These are phyloP conservation scores for Cryptococcus jaspeensis DNA, from an alignment of 1,284 basidiomycete species.

Conservation along the genomic window DNA sequence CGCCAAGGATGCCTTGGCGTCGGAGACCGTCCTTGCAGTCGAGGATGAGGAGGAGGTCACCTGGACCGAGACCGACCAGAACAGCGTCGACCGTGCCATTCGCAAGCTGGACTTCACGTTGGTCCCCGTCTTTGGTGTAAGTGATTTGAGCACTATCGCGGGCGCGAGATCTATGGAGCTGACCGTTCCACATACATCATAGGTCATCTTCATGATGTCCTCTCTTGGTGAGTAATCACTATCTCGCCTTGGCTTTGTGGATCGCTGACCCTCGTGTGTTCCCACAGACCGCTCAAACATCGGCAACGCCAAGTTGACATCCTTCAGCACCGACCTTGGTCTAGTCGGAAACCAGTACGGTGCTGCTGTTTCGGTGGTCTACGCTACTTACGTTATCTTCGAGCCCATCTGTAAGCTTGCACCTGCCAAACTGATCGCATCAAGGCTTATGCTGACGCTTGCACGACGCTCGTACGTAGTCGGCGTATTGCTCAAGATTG, in stretches of 20 bases:
- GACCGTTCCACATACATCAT: background rate
- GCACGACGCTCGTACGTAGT: background rate
- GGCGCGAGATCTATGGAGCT: background rate
- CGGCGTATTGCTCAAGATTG: background rate
- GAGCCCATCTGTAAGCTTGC: slow-evolving; percentile 7
- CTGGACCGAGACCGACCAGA: slow-evolving; percentile 1
- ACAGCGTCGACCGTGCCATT: background rate
- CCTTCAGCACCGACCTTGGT: background rate
- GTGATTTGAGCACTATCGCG: slow-evolving; percentile 1
- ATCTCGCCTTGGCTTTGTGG: background rate
- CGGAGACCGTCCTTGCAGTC: background rate
- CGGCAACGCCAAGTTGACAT: background rate
- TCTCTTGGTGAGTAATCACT: background rate
- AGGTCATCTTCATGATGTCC: slow-evolving; percentile 8
- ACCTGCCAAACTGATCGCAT: background rate
- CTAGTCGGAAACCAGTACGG: slow-evolving; percentile 6
- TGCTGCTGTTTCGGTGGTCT: slow-evolving; percentile 8
- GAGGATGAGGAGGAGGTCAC: background rate
- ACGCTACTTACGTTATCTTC: slow-evolving; percentile 14
- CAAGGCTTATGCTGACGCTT: background rate
- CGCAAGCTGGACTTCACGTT: slow-evolving; percentile 8
- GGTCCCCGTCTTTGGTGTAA: slow-evolving; percentile 6
- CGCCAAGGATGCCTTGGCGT: background rate
- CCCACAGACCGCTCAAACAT: background rate
- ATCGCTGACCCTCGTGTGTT: background rate